Conservation (phyloP, 2,329 filamentous ascomycete genomes). For the Chrysoporthe deuterocubensis region DNA sequence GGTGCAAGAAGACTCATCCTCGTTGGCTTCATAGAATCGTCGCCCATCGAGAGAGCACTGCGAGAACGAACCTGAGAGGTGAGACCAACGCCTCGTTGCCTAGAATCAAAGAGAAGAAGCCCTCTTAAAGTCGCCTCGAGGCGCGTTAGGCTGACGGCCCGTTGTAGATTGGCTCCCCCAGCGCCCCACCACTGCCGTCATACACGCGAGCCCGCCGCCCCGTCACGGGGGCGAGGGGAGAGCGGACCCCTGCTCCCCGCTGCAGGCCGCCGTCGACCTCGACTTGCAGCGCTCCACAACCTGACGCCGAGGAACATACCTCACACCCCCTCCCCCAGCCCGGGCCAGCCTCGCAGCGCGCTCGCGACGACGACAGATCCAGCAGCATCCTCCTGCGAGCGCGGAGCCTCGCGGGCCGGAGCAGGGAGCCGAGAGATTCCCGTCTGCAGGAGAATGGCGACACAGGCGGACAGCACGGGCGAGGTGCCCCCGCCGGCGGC, state of each 20-base stretch:
- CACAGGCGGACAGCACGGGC: no score
- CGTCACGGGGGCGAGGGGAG: constrained; percentile 23
- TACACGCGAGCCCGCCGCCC: constrained; percentile 28
- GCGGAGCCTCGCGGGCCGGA: background rate
- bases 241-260: background rate
- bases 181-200: constrained; percentile 24
- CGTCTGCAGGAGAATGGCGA: background rate
- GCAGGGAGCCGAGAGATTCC: background rate
- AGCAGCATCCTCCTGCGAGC: background rate
- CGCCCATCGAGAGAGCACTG: background rate
- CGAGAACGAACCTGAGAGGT: background rate
- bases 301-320: background rate
- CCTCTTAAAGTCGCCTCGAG: background rate
- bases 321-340: background rate
- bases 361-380: background rate
- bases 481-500: no score
- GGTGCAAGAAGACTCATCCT: background rate
- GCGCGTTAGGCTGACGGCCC: constrained; percentile 6
- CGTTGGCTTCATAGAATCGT: background rate
- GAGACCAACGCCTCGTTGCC: background rate
- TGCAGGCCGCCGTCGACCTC: background rate
- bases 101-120: background rate
- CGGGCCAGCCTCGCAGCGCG: no score
- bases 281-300: background rate
- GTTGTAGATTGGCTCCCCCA: background rate